A percentile compares a stretch with the other conserved stretches of the same genome.
Evolutionary conservation across 495 filamentous ascomycete species (phyloP).

Genomic region (Mycothermus thermophilus): DNA sequence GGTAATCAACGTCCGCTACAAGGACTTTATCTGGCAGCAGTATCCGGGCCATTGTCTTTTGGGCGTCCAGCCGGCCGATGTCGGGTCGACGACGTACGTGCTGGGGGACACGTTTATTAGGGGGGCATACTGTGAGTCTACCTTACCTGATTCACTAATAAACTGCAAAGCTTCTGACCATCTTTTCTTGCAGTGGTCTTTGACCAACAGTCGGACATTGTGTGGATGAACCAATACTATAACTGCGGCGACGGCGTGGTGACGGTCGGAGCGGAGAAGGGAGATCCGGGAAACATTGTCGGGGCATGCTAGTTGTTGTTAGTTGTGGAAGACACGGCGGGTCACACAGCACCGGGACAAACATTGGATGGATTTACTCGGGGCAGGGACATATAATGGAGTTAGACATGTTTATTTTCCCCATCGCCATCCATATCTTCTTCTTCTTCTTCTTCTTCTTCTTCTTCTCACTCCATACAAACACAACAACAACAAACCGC

Average conservation of each 20-base stretch:
- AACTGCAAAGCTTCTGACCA: slow-evolving; percentile 3
- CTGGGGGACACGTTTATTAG: slow-evolving; percentile 32
- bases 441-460: too few relatives aligned
- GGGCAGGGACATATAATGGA: too few relatives aligned
- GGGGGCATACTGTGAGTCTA: slow-evolving; percentile 28
- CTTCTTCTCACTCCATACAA: too few relatives aligned
- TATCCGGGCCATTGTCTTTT: slow-evolving; percentile 26
- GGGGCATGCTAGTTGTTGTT: slow-evolving; percentile 15
- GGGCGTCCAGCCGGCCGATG: slow-evolving; percentile 28
- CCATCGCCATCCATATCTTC: too few relatives aligned
- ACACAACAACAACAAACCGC: too few relatives aligned
- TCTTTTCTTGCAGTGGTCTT: slow-evolving; percentile 27
- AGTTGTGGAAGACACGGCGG: too few relatives aligned
- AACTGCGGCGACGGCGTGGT: slow-evolving; percentile 25
- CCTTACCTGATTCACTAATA: too few relatives aligned
- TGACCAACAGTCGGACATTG: slow-evolving; percentile 28
- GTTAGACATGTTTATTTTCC: too few relatives aligned
- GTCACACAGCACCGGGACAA: too few relatives aligned
- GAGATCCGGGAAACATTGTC: slow-evolving; percentile 11
- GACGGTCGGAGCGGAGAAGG: slow-evolving; percentile 10
- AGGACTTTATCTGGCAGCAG: slow-evolving; percentile 30
- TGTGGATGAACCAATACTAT: slow-evolving; percentile 35
- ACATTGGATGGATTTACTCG: too few relatives aligned
- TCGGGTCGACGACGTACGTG: slow-evolving; percentile 20
- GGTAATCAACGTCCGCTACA: slow-evolving; percentile 29